Percentiles rank a stretch among this genome's conserved stretches.
phyloP scores from a whole-genome alignment of 2,329 filamentous ascomycete genomes.

The Tolypocladium endophyticum region DNA sequence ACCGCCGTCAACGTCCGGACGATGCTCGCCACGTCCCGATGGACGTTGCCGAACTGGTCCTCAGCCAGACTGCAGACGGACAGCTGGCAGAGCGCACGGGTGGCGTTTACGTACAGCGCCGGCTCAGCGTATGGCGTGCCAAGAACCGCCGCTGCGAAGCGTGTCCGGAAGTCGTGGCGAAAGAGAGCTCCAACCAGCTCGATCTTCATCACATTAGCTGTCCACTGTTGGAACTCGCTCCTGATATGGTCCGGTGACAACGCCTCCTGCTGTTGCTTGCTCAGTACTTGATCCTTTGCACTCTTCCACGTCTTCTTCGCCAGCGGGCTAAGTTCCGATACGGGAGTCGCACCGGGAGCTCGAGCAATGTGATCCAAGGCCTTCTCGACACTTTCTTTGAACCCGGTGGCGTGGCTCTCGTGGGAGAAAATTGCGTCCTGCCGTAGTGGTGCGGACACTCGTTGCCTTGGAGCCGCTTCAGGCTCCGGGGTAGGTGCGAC shows the following conservation, averaged over 20 bases:
- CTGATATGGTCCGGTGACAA: slow-evolving; percentile 38
- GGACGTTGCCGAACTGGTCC: slow-evolving; percentile 79
- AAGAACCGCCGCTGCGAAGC: slow-evolving; percentile 56
- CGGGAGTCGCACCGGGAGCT: slow-evolving; percentile 37
- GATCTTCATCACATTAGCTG: slow-evolving; percentile 32
- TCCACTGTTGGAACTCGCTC: slow-evolving; percentile 36
- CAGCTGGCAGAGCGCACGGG: slow-evolving; percentile 58
- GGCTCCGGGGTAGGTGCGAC: slow-evolving; percentile 20
- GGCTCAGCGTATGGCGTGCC: slow-evolving; percentile 64
- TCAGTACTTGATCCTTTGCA: slow-evolving; percentile 36
- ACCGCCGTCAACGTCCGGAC: slow-evolving; percentile 62
- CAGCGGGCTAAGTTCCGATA: slow-evolving; percentile 37
- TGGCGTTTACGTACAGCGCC: slow-evolving; percentile 58
- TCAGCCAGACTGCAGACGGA: slow-evolving; percentile 66
- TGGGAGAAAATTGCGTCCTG: slow-evolving; percentile 35
- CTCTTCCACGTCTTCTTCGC: slow-evolving; percentile 38
- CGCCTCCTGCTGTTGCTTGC: slow-evolving; percentile 43
- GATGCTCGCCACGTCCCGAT: slow-evolving; percentile 65
- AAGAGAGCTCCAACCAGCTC: slow-evolving; percentile 57
- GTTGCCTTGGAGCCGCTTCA: slow-evolving; percentile 19
- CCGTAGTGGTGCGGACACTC: slow-evolving; percentile 28
- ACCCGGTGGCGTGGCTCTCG: slow-evolving; percentile 22
- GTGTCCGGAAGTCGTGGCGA: slow-evolving; percentile 56
- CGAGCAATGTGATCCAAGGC: slow-evolving; percentile 31
- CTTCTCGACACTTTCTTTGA: slow-evolving; percentile 34